phyloP scores from a whole-genome alignment of 2,329 filamentous ascomycete genomes.

The Penicillium sp. region DNA sequence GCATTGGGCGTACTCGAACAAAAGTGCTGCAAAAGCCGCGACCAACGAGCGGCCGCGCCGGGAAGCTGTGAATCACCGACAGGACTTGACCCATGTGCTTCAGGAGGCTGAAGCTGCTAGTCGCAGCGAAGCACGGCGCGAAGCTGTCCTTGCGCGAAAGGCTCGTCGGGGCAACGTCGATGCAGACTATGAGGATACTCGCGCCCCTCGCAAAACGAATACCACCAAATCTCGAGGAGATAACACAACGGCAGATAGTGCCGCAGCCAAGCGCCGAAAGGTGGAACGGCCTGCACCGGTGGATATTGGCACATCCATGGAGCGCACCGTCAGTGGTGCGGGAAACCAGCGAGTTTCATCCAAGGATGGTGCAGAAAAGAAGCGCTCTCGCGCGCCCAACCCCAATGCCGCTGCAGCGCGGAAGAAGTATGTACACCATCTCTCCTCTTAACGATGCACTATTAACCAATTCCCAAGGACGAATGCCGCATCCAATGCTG shows the following conservation, averaged over 20 bases:
- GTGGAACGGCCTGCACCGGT: conserved; percentile 60
- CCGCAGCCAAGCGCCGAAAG: conserved; percentile 67
- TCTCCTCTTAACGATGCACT: not conserved
- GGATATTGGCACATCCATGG: conserved; percentile 36
- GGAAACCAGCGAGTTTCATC: conserved; percentile 36
- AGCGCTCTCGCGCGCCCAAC: conserved; percentile 69
- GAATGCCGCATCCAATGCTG: conserved; percentile 48
- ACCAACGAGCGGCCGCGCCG: conserved; percentile 69
- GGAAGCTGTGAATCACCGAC: conserved; percentile 70
- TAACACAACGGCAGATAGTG: conserved; percentile 21
- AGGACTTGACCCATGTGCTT: conserved; percentile 60
- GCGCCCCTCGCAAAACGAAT: conserved; percentile 52
- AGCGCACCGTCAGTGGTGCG: conserved; percentile 38
- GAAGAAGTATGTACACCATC: conserved; percentile 61
- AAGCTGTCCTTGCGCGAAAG: conserved; percentile 72
- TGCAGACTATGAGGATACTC: conserved; percentile 70
- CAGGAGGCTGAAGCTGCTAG: conserved; percentile 79
- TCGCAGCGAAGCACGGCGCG: conserved; percentile 77
- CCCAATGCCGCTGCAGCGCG: conserved; percentile 56
- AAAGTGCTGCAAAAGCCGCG: conserved; percentile 55
- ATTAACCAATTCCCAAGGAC: conserved; percentile 37
- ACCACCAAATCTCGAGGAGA: conserved; percentile 49
- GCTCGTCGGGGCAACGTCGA: conserved; percentile 68
- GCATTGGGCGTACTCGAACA: conserved; percentile 93
- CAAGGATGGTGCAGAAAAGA: conserved; percentile 64